These are phyloP conservation scores for Plasmodium reichenowi DNA, from an alignment of 169 alveolate species.

Conservation along the genomic window DNA sequence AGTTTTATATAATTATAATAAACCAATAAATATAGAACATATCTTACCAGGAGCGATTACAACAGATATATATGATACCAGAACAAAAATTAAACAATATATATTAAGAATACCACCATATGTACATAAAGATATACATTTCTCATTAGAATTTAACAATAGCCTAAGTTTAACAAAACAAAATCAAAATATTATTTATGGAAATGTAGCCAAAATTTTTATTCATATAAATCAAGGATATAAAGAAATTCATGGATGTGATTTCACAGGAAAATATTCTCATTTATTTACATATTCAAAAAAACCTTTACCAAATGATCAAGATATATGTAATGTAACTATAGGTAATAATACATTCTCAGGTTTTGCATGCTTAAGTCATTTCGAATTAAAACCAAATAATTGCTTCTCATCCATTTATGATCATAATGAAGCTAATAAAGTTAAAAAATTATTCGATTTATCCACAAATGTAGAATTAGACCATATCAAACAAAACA, in stretches of 20 bases:
- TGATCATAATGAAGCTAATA: constrained; percentile 25
- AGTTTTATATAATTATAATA: constrained; percentile 10
- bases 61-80: constrained; percentile 10
- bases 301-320: constrained; percentile 7
- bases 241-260: constrained; percentile 56
- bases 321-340: constrained; percentile 15
- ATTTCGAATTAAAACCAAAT: constrained; percentile 22
- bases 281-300: constrained; percentile 24
- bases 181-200: constrained; percentile 2
- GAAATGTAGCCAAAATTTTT: constrained; percentile 8
- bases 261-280: constrained; percentile 48
- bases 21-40: constrained; percentile 40
- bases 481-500: constrained; percentile 33
- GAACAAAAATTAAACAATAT: constrained; percentile 25
- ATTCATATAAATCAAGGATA: constrained; percentile 35
- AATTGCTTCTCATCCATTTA: constrained; percentile 28
- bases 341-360: constrained; percentile 37
- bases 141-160: constrained; percentile 41
- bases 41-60: constrained; percentile 54
- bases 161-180: neutral
- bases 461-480: constrained; percentile 23
- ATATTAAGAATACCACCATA: constrained; percentile 63
- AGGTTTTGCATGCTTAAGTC: constrained; percentile 62
- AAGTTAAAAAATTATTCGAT: constrained; percentile 26
- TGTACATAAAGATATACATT: constrained; percentile 24